phyloP scores from a whole-genome alignment of 345 rosid genomes.

The Linum trigynum region DNA sequence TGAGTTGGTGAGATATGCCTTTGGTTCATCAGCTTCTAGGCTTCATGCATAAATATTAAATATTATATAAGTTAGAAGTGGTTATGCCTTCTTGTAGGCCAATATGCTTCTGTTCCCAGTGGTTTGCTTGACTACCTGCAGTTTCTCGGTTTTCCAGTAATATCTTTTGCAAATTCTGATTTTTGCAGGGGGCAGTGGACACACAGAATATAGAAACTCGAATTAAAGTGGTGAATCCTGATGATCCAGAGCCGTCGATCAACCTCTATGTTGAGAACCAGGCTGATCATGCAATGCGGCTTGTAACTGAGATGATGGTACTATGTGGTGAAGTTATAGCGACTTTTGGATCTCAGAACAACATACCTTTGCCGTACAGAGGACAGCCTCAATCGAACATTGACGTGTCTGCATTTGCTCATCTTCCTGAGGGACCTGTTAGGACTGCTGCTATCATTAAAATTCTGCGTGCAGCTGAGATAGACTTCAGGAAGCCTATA shows the following conservation, averaged over 20 bases:
- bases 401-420: conserved; percentile 66
- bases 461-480: conserved; percentile 84
- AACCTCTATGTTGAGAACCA: conserved; percentile 83
- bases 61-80: background rate
- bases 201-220: conserved; percentile 75
- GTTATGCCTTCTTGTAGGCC: background rate
- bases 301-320: conserved; percentile 95
- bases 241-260: conserved; percentile 69
- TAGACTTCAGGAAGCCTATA: conserved; percentile 73
- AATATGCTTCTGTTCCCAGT: background rate
- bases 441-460: conserved; percentile 65
- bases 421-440: conserved; percentile 96
- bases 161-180: background rate
- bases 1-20: background rate
- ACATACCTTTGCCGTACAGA: conserved; percentile 82
- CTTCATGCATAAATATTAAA: background rate
- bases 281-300: conserved; percentile 85
- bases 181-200: conserved; percentile 81
- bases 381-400: conserved; percentile 92
- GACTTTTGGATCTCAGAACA: conserved; percentile 60
- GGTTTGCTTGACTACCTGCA: background rate
- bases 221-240: conserved; percentile 77
- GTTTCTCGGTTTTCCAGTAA: background rate
- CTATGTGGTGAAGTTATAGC: conserved; percentile 95
- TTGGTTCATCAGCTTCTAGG: background rate